phyloP scores from a whole-genome alignment of 2,329 filamentous ascomycete species.

The Cytospora chrysosperma region DNA sequence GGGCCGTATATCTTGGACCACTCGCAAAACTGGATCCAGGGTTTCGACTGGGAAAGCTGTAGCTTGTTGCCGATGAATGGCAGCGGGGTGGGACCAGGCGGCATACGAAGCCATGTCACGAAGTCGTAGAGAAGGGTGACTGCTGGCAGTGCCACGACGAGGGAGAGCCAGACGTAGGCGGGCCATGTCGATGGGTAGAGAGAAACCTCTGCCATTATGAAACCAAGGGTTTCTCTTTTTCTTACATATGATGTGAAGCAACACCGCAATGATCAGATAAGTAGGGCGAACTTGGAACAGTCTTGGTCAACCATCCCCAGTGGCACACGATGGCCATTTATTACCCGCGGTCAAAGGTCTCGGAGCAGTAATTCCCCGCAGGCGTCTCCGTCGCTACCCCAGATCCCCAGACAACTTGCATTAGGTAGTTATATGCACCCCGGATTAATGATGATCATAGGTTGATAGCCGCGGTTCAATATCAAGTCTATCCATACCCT shows the following conservation, averaged over 20 bases:
- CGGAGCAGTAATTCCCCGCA: constrained; percentile 19
- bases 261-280: background rate
- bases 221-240: background rate
- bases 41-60: constrained; percentile 28
- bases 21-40: constrained; percentile 42
- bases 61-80: constrained; percentile 45
- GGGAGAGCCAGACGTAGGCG: constrained; percentile 26
- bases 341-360: too few relatives aligned
- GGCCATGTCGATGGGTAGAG: constrained; percentile 25
- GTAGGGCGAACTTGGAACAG: background rate
- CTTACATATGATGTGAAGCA: background rate
- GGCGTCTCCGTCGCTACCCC: background rate
- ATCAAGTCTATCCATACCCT: too few relatives aligned
- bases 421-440: too few relatives aligned
- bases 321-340: background rate
- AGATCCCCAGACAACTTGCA: background rate
- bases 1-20: constrained; percentile 46
- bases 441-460: too few relatives aligned
- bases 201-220: constrained; percentile 8
- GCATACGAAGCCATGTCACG: constrained; percentile 39
- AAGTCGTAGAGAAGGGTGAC: constrained; percentile 34
- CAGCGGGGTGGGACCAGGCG: constrained; percentile 45
- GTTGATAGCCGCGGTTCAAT: too few relatives aligned
- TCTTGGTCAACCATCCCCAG: background rate
- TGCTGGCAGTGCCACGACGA: constrained; percentile 27